Percentiles rank a stretch among this genome's conserved stretches.
These are phyloP conservation scores for Aspergillus sp. DNA, from an alignment of 2,329 filamentous ascomycete species.

Conservation along the genomic window DNA sequence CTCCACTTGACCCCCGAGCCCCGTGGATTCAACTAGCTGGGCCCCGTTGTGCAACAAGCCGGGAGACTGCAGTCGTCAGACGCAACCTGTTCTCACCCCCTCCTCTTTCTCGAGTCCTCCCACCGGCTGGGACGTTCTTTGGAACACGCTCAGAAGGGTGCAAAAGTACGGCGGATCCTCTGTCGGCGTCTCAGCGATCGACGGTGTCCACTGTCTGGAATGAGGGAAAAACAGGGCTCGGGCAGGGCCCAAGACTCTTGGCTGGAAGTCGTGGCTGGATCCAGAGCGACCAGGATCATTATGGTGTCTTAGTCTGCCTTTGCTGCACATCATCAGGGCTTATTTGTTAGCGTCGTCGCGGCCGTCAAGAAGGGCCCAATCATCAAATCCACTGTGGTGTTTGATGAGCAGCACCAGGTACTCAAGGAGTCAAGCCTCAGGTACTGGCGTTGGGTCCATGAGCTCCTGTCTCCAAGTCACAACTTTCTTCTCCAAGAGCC, in stretches of 20 bases:
- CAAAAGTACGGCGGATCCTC: slow-evolving; percentile 2
- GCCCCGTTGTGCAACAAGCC: slow-evolving; percentile 7
- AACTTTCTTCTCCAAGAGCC: not conserved
- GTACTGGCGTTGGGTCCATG: not conserved
- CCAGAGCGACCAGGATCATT: slow-evolving; percentile 1
- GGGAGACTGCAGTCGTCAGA: slow-evolving; percentile 8
- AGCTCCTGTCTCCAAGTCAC: not conserved
- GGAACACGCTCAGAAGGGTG: not conserved
- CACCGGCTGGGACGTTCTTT: not conserved
- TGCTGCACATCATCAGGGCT: slow-evolving; percentile 27
- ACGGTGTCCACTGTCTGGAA: slow-evolving; percentile 5
- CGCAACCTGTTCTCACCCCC: not conserved
- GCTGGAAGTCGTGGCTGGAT: slow-evolving; percentile 1
- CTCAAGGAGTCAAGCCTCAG: slow-evolving; percentile 3
- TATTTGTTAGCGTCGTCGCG: slow-evolving; percentile 3
- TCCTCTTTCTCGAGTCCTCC: not conserved
- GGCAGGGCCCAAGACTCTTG: not conserved
- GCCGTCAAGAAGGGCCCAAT: slow-evolving; percentile 12
- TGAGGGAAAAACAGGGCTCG: slow-evolving; percentile 3
- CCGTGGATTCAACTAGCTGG: not conserved
- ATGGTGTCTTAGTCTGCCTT: slow-evolving; percentile 1
- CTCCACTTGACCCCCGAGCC: not conserved
- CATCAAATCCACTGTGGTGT: not conserved
- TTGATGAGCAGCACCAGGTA: not conserved
- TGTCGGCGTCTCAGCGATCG: slow-evolving; percentile 4